A percentile compares a stretch with the other conserved stretches of the same genome.
Conservation (phyloP, 2,329 filamentous ascomycete genomes). For the Nothopassalora personata region DNA sequence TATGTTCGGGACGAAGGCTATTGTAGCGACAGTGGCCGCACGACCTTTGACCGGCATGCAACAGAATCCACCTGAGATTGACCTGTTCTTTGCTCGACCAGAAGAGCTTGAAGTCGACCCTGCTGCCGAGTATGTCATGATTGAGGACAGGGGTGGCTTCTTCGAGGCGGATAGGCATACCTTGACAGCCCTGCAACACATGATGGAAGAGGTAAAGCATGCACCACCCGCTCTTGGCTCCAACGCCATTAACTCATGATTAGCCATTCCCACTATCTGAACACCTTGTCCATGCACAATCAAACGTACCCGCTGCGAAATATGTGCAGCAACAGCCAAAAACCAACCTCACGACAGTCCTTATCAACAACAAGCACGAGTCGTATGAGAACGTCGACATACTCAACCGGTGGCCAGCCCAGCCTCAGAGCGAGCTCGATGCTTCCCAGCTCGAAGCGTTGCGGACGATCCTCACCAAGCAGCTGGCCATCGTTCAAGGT, state of each 20-base stretch:
- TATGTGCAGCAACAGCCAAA: slow-evolving; percentile 49
- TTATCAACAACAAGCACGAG: slow-evolving; percentile 30
- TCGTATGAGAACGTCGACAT: slow-evolving; percentile 49
- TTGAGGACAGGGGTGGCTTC: slow-evolving; percentile 68
- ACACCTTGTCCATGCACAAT: slow-evolving; percentile 52
- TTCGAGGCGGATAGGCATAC: slow-evolving; percentile 72
- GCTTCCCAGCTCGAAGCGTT: slow-evolving; percentile 65
- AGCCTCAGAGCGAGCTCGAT: slow-evolving; percentile 54
- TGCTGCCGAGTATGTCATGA: slow-evolving; percentile 65
- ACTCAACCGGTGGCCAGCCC: slow-evolving; percentile 49
- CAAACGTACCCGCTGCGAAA: slow-evolving; percentile 44
- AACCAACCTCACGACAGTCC: slow-evolving; percentile 43
- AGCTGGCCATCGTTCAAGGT: slow-evolving; percentile 73
- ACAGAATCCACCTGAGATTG: slow-evolving; percentile 63
- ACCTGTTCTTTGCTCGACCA: slow-evolving; percentile 63
- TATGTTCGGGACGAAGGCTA: slow-evolving; percentile 59
- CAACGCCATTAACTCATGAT: not conserved
- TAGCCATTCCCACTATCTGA: slow-evolving; percentile 54
- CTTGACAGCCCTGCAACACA: slow-evolving; percentile 65
- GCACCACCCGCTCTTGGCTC: slow-evolving; percentile 27
- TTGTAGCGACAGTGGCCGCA: slow-evolving; percentile 67
- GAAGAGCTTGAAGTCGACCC: slow-evolving; percentile 65
- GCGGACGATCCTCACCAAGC: slow-evolving; percentile 63
- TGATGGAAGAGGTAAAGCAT: slow-evolving; percentile 44
- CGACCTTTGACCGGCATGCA: slow-evolving; percentile 59